Conservation (phyloP, 495 filamentous ascomycete species). For the Parmelia sp. region DNA sequence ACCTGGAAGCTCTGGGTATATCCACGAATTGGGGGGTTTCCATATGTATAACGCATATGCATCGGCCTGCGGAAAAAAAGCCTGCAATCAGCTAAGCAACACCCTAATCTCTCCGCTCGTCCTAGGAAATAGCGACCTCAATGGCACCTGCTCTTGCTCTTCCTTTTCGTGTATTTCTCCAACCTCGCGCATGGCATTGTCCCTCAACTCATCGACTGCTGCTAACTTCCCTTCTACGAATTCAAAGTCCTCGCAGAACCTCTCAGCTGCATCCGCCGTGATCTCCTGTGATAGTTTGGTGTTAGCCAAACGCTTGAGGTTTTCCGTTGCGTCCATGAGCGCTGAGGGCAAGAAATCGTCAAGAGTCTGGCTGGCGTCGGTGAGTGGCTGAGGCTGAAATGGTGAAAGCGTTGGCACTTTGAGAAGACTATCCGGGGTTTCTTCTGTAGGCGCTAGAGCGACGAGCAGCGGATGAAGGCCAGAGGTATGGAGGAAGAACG, state of each 20-base stretch:
- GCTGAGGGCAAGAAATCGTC: slow-evolving; percentile 91
- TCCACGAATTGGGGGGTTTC: neutral
- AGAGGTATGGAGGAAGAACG: slow-evolving; percentile 65
- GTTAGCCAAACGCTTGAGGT: slow-evolving; percentile 65
- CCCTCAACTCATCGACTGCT: slow-evolving; percentile 48
- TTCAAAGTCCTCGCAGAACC: slow-evolving; percentile 88
- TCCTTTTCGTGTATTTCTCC: slow-evolving; percentile 27
- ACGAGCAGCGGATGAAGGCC: slow-evolving; percentile 64
- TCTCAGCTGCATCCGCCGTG: slow-evolving; percentile 75
- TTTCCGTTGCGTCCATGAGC: slow-evolving; percentile 81
- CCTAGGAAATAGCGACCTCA: slow-evolving; percentile 69
- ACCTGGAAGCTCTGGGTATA: neutral
- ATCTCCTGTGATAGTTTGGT: slow-evolving; percentile 63
- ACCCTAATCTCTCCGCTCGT: slow-evolving; percentile 83
- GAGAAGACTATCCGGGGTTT: slow-evolving; percentile 36
- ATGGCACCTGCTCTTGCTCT: slow-evolving; percentile 37
- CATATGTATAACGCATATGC: neutral
- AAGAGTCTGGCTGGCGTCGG: slow-evolving; percentile 63
- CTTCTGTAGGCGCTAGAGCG: slow-evolving; percentile 49
- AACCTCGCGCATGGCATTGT: slow-evolving; percentile 31
- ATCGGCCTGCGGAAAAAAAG: neutral
- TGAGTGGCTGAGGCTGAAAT: slow-evolving; percentile 59
- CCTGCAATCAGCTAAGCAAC: slow-evolving; percentile 48
- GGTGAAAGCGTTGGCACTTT: slow-evolving; percentile 49
- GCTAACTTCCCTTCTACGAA: slow-evolving; percentile 68